Base-by-base conservation (phyloP, 108 stramenopile genomes). In the Discostella pseudostelligera region DNA sequence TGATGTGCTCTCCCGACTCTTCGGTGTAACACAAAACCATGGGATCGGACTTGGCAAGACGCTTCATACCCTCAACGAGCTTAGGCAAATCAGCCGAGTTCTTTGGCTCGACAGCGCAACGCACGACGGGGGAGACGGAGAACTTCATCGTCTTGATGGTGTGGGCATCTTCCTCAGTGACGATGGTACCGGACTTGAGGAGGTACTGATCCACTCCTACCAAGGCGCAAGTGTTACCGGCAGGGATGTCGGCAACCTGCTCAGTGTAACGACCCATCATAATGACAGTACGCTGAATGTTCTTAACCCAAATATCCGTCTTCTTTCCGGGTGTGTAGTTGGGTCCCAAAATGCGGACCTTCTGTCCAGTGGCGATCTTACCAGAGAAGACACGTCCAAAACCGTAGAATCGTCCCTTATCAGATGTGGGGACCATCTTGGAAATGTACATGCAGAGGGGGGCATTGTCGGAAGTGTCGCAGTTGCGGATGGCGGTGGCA, bases 371-470 rank as follows among this genome's bases (percentile, higher is more conserved):
- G 72, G 97, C 97, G 72, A 99, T 95, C 70, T 78, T 97, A 69
- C 99, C 99, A 56, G 99, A 95, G 83, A 99, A 99, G 67, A 99
- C 99, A 73, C 99, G 99, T 62, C 99, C 99, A 71, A 99, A 99
- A 62, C 96, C 99, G 74, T 97, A 98, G 96, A 99, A 99, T 69
- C 99, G 95, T 58, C 97, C 97, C 88, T 97, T 97, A 83, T 99
- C 99, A 46, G 94, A 91, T 49, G 97, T 97, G 67, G 99, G 99
- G 59, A 99, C 97, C 99, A 99, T 99, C 92, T 99, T 99, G 35
- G 97, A 98, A 64, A 99, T 92, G 93, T 99, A 99, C 99, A 97
- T 97, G 81, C 96, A 97, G 48, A 99, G 85, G 25, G 97, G 97
- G 63, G 97, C 95, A 47, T 84, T 90, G 19, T 88, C 88, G 72